Percentiles rank a stretch among this genome's conserved stretches.
These are phyloP conservation scores for Colletotrichum paranaense DNA, from an alignment of 2,329 filamentous ascomycete genomes.

Conservation along the genomic window DNA sequence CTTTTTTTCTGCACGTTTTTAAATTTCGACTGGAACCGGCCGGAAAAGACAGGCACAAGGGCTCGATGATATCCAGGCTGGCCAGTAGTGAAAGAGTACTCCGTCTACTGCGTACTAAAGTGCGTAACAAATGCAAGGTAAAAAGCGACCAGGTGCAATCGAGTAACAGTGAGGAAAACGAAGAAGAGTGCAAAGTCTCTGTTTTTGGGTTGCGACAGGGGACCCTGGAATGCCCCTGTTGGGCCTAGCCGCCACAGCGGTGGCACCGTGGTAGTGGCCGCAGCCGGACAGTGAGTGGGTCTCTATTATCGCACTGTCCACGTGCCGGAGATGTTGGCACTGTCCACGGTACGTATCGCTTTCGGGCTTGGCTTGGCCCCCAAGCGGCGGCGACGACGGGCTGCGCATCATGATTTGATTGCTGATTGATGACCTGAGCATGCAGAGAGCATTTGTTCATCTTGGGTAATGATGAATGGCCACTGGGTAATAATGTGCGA, in stretches of 20 bases:
- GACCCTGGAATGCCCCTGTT: slow-evolving; percentile 6
- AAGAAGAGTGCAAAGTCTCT: slow-evolving; percentile 22
- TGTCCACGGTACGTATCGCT: not conserved
- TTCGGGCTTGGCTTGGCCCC: not conserved
- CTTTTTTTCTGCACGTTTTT: not conserved
- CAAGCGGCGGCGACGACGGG: not conserved
- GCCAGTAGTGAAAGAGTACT: not conserved
- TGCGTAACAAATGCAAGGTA: not conserved
- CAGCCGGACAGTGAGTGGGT: slow-evolving; percentile 17
- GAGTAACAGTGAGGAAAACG: slow-evolving; percentile 16
- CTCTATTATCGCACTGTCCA: not conserved
- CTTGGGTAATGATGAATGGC: not conserved
- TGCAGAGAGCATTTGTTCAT: not conserved
- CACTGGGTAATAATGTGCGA: not conserved
- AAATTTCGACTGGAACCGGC: not conserved
- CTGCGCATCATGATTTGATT: not conserved
- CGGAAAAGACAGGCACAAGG: not conserved
- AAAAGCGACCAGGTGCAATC: not conserved
- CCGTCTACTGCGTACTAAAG: not conserved
- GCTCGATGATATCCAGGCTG: not conserved
- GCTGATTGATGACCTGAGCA: not conserved
- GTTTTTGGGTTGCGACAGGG: slow-evolving; percentile 18
- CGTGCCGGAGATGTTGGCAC: not conserved
- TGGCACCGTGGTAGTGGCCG: slow-evolving; percentile 8
- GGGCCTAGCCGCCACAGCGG: slow-evolving; percentile 15